These are phyloP conservation scores for Russula brevipes DNA, from an alignment of 768 basidiomycete species.

Conservation along the genomic window DNA sequence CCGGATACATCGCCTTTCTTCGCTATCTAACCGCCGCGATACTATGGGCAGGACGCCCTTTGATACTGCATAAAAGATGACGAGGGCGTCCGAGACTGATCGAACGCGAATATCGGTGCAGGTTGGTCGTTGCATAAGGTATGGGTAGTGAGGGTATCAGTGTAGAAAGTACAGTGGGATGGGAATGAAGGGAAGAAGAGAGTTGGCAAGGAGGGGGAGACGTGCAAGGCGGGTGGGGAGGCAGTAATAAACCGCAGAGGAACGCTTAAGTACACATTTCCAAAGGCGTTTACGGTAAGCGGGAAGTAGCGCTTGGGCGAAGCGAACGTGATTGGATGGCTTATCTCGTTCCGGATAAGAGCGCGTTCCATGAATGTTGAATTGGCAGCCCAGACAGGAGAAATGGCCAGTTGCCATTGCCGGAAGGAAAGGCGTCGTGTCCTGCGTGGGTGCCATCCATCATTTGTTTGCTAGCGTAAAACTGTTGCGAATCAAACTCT, in stretches of 20 bases:
- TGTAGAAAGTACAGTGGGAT: background rate
- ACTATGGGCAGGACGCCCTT: conserved; percentile 58
- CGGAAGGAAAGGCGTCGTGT: conserved; percentile 12
- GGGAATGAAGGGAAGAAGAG: background rate
- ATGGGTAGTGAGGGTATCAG: conserved; percentile 3
- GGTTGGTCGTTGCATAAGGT: conserved; percentile 61
- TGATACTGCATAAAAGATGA: conserved; percentile 69
- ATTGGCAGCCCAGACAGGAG: conserved; percentile 22
- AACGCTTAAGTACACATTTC: conserved; percentile 24
- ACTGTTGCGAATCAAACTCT: conserved; percentile 25
- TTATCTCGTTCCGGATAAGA: conserved; percentile 22
- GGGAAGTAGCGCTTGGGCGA: conserved; percentile 14
- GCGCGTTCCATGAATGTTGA: conserved; percentile 21
- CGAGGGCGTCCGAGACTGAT: conserved; percentile 60
- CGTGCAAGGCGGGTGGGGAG: conserved; percentile 2
- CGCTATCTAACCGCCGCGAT: conserved; percentile 64
- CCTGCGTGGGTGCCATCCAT: conserved; percentile 5
- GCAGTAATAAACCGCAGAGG: background rate
- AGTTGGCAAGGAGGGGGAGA: background rate
- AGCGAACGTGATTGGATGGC: conserved; percentile 17
- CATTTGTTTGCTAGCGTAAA: conserved; percentile 9
- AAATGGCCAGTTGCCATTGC: conserved; percentile 20
- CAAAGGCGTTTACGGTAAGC: conserved; percentile 25
- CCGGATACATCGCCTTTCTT: conserved; percentile 64
- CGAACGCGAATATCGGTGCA: conserved; percentile 59